Evolutionary conservation across 1,284 basidiomycete species (phyloP).

Genomic region (Cystobasidium pallidum): DNA sequence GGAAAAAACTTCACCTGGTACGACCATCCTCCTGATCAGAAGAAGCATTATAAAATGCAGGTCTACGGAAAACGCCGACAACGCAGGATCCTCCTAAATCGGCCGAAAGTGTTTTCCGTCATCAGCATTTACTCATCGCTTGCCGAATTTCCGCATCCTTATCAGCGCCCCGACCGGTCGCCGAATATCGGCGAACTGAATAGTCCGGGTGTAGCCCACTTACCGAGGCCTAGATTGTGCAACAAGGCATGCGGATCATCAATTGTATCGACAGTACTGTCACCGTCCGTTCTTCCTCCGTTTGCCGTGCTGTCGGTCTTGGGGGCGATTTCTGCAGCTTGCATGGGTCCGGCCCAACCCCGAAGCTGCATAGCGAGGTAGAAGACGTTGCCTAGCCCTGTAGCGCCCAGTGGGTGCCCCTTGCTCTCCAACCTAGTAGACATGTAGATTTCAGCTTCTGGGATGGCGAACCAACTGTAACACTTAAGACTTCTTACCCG

Average conservation of each 20-base stretch:
- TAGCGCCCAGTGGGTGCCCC: conserved; percentile 76
- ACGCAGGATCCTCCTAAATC: conserved; percentile 64
- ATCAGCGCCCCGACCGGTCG: not conserved
- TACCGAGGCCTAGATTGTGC: conserved; percentile 81
- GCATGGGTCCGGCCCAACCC: conserved; percentile 63
- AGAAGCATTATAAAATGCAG: conserved; percentile 67
- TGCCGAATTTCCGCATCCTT: conserved; percentile 3
- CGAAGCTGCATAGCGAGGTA: conserved; percentile 70
- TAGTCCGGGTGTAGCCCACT: conserved; percentile 4
- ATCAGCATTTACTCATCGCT: not conserved
- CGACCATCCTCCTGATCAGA: conserved; percentile 67
- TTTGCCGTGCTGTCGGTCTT: conserved; percentile 60
- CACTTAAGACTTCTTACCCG: conserved; percentile 57
- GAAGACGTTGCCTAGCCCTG: conserved; percentile 84
- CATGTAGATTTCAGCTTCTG: too few species aligned
- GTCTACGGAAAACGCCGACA: conserved; percentile 71
- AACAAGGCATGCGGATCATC: conserved; percentile 75
- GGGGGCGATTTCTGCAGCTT: conserved; percentile 60
- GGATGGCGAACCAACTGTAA: not conserved
- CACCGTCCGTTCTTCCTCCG: not conserved
- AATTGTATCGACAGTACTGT: conserved; percentile 54
- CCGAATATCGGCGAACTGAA: not conserved
- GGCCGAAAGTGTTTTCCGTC: not conserved
- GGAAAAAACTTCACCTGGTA: conserved; percentile 52
- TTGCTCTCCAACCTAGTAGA: conserved; percentile 69